Conservation (phyloP, 805 yeast species). For the Ogataea philodendri region DNA sequence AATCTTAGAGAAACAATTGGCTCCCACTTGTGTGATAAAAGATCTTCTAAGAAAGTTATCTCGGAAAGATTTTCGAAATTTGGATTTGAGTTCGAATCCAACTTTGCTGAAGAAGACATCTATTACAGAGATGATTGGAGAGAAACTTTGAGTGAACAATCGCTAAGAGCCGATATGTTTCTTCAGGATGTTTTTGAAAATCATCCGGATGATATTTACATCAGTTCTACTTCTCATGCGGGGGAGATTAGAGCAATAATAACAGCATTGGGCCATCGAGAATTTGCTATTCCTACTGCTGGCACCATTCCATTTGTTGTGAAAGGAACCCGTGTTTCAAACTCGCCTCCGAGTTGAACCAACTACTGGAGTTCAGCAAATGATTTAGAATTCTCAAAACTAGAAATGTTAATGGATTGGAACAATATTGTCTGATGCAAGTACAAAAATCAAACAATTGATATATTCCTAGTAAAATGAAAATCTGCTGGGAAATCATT, state of each 20-base stretch:
- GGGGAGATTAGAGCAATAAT: slow-evolving; percentile 56
- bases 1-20: slow-evolving; percentile 62
- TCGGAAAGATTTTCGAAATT: slow-evolving; percentile 38
- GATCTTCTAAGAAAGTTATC: slow-evolving; percentile 43
- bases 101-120: slow-evolving; percentile 48
- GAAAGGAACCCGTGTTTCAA: slow-evolving; percentile 36
- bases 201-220: slow-evolving; percentile 32
- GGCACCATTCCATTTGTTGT: slow-evolving; percentile 62
- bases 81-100: slow-evolving; percentile 44
- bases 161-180: slow-evolving; percentile 45
- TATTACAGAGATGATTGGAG: slow-evolving; percentile 44
- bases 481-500: too few species aligned
- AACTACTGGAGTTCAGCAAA: too few species aligned
- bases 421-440: too few species aligned
- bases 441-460: too few species aligned
- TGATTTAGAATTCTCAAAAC: too few species aligned
- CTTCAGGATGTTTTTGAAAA: slow-evolving; percentile 42
- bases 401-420: too few species aligned
- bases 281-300: slow-evolving; percentile 60
- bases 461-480: too few species aligned
- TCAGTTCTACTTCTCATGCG: slow-evolving; percentile 58
- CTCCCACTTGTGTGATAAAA: slow-evolving; percentile 56
- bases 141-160: slow-evolving; percentile 50
- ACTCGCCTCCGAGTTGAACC: too few species aligned
- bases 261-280: slow-evolving; percentile 52